phyloP scores from a whole-genome alignment of 495 filamentous ascomycete genomes.

The Aspergillus sparsus region DNA sequence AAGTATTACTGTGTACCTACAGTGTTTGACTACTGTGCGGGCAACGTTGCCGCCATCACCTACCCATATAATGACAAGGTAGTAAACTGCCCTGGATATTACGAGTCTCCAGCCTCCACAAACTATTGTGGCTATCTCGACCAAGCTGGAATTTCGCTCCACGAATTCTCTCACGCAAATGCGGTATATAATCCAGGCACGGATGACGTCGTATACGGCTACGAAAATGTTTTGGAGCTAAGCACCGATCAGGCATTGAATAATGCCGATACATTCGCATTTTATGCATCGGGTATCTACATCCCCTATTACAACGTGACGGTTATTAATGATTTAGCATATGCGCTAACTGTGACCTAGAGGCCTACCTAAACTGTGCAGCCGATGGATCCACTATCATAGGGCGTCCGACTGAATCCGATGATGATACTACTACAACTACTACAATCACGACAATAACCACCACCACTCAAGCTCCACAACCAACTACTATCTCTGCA shows the following conservation, averaged over 20 bases:
- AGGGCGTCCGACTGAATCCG: not conserved
- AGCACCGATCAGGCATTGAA: slow-evolving; percentile 14
- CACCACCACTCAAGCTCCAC: not conserved
- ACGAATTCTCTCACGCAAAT: slow-evolving; percentile 23
- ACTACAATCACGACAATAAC: not conserved
- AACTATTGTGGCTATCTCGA: slow-evolving; percentile 21
- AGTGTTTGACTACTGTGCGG: slow-evolving; percentile 19
- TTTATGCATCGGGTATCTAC: slow-evolving; percentile 22
- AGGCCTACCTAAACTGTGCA: slow-evolving; percentile 16
- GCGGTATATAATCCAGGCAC: slow-evolving; percentile 21
- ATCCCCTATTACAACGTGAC: not conserved
- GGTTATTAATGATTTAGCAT: not conserved
- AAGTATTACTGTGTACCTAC: slow-evolving; percentile 24
- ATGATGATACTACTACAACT: not conserved
- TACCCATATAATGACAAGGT: slow-evolving; percentile 21
- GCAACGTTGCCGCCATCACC: slow-evolving; percentile 22
- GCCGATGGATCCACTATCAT: slow-evolving; percentile 6
- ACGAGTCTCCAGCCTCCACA: slow-evolving; percentile 9
- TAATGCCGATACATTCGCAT: slow-evolving; percentile 24
- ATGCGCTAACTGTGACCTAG: not conserved
- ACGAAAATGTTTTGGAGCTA: slow-evolving; percentile 14
- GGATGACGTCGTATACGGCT: slow-evolving; percentile 24
- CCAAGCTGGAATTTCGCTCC: slow-evolving; percentile 18
- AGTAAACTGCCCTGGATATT: slow-evolving; percentile 27
- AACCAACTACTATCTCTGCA: too few species aligned